Evolutionary conservation across 495 filamentous ascomycete species (phyloP), one percentile per base, ranked within the genome.

Genomic region (Mytilinidion resinicola): DNA sequence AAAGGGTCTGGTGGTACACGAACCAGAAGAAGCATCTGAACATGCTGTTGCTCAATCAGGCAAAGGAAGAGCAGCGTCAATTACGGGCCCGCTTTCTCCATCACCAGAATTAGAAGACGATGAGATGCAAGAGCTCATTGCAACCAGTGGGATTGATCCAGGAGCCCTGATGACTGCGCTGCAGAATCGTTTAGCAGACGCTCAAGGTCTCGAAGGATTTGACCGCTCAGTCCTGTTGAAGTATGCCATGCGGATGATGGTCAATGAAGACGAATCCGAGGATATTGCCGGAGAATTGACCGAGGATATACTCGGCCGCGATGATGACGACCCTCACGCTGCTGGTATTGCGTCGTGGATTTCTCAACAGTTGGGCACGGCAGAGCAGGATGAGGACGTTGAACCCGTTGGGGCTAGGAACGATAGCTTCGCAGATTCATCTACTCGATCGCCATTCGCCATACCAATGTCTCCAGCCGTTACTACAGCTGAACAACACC

Each of bases 271-370:
- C 34, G 62, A 41, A 9, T 65, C 64, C 4, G 71, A 72, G 36
- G 70, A 71, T n/a, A 70, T 69, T 15, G 63, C 62, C 0, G 69
- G 63, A 10, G 59, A 69, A 33, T 35, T 73, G 39, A 67, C 70
- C 20, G 53, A 64, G 36, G 59, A 63, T 12, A 50, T 73, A 36
- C 70, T 73, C 6, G 62, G 56, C 9, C 58, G 56, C 20, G 58
- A 44, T 3, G 49, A 54, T 14, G 61, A 56, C 14, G 68, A 52
- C 38, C 52, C 55, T 15, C 51, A 62, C 20, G 49, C 34, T 20
- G 63, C 57, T 14, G 60, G 41, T 6, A 42, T 68, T 9, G 38
- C 58, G 4, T 57, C 60, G 17, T 68, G 66, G 63, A 41, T 68
- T 21, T 52, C 60, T 11, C 55, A 60, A 35, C 25, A 52, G 33